Conservation (phyloP, 208 protist species). For the Acanthamoeba castellanii region DNA sequence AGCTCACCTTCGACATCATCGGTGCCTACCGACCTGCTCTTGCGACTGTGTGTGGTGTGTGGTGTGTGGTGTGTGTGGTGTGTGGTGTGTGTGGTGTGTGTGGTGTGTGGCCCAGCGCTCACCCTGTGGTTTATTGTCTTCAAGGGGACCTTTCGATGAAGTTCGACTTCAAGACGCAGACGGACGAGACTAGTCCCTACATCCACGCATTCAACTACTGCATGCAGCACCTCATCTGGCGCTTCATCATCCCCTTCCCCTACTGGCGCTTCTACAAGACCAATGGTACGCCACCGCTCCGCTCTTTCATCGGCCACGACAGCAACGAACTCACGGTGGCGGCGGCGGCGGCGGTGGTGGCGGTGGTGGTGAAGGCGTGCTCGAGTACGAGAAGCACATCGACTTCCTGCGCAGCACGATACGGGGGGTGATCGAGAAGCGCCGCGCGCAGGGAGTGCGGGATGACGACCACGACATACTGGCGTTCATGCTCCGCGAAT, state of each 20-base stretch:
- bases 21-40: background rate
- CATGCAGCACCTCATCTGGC: constrained; percentile 60
- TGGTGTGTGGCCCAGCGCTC: background rate
- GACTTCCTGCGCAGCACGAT: constrained; percentile 49
- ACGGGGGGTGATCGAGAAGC: constrained; percentile 5
- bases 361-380: background rate
- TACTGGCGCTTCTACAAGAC: constrained; percentile 61
- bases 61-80: no score
- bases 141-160: constrained; percentile 37
- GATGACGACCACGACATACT: constrained; percentile 51
- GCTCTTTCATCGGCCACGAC: background rate
- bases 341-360: background rate
- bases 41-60: no score
- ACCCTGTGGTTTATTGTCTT: background rate
- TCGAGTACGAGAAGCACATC: constrained; percentile 61
- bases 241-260: constrained; percentile 46
- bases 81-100: no score
- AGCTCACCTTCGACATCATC: constrained; percentile 61
- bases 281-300: background rate
- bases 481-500: background rate
- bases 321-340: background rate
- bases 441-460: constrained; percentile 9
- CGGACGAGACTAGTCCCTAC: constrained; percentile 46
- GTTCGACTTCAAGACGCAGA: constrained; percentile 59
- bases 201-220: constrained; percentile 66